Evolutionary conservation across 257 asterid genomes (phyloP).

Genomic region (Gentiana straminea): DNA sequence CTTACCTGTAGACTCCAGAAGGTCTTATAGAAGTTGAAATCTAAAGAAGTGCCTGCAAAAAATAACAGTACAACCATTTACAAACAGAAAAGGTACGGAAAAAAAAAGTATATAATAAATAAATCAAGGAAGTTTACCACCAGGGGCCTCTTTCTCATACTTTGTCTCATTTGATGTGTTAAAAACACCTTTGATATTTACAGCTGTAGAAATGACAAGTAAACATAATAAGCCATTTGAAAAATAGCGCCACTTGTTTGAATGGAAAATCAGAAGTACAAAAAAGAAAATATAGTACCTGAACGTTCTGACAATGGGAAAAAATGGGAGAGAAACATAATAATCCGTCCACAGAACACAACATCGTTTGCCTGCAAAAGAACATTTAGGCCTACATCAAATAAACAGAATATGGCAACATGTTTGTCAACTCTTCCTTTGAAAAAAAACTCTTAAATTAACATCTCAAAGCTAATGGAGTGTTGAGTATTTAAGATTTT

Average conservation of each 20-base stretch:
- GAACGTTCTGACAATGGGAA: conserved; percentile 98
- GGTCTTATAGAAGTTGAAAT: conserved; percentile 93
- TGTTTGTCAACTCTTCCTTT: too few relatives aligned
- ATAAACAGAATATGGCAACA: background rate
- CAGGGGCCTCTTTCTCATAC: conserved; percentile 86
- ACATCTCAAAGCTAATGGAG: too few relatives aligned
- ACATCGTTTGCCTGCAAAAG: conserved; percentile 91
- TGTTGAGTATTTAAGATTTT: too few relatives aligned
- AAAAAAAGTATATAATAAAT: too few relatives aligned
- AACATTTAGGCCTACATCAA: conserved; percentile 1
- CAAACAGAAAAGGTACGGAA: too few relatives aligned
- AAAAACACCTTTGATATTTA: conserved; percentile 94
- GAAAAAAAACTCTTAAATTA: too few relatives aligned
- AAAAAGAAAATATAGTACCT: conserved; percentile 32
- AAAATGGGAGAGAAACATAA: conserved; percentile 98
- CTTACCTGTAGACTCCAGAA: conserved; percentile 98
- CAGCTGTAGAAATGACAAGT: conserved; percentile 50
- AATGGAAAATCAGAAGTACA: background rate
- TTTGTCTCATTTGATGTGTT: conserved; percentile 95
- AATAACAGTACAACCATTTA: background rate
- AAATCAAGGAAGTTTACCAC: conserved; percentile 29
- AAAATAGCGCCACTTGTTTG: background rate
- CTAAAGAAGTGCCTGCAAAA: conserved; percentile 79
- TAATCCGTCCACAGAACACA: conserved; percentile 94
- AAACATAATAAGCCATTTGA: conserved; percentile 7